phyloP scores from a whole-genome alignment of 2,329 filamentous ascomycete species.

The Fusarium redolens region DNA sequence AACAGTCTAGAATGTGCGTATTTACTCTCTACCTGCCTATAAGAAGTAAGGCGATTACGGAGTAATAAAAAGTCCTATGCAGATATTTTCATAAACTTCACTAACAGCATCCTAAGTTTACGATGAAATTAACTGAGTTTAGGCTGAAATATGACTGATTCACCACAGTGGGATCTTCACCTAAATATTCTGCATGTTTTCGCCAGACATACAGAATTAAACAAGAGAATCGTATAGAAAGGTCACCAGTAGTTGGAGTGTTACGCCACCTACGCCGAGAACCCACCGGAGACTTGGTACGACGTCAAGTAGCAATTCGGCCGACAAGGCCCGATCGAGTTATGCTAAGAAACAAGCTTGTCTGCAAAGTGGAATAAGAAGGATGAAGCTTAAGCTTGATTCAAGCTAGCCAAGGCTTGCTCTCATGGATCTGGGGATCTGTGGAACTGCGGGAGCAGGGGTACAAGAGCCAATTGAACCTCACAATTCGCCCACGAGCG shows the following conservation, averaged over 20 bases:
- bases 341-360: slow-evolving; percentile 41
- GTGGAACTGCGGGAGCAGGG: slow-evolving; percentile 34
- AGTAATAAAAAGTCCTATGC: neutral
- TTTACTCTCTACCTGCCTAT: neutral
- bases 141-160: neutral
- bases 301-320: slow-evolving; percentile 20
- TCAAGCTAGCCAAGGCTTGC: slow-evolving; percentile 13
- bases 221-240: neutral
- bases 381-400: slow-evolving; percentile 30
- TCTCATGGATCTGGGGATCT: slow-evolving; percentile 23
- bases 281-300: neutral
- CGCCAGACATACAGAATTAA: neutral
- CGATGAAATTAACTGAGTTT: neutral
- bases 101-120: neutral
- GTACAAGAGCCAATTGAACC: slow-evolving; percentile 30
- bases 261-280: slow-evolving; percentile 11
- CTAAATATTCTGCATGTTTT: neutral
- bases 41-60: neutral
- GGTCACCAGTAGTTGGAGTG: neutral
- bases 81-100: neutral
- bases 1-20: neutral
- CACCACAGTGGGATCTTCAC: neutral
- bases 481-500: slow-evolving; percentile 37
- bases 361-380: slow-evolving; percentile 7
- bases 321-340: slow-evolving; percentile 32